Conservation (phyloP, 2,329 filamentous ascomycete genomes). For the Diaporthe longicolla region DNA sequence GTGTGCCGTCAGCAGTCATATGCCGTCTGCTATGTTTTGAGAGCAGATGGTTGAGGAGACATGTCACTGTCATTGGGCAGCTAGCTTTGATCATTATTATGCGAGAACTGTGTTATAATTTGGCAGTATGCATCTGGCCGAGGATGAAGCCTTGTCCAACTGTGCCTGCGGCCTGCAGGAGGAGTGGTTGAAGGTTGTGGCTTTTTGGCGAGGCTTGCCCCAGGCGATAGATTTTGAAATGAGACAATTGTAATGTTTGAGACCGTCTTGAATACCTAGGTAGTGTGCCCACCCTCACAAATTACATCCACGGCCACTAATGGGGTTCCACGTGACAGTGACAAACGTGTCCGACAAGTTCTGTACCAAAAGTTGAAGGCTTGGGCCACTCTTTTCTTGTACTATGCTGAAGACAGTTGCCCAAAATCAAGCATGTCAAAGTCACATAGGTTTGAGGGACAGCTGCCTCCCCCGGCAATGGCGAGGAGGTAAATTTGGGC, state of each 20-base stretch:
- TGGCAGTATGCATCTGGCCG: not conserved
- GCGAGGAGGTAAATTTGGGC: too few species aligned
- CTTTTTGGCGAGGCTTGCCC: not conserved
- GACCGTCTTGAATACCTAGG: not conserved
- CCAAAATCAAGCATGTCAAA: not conserved
- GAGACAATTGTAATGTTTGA: not conserved
- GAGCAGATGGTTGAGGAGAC: not conserved
- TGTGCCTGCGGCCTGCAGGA: not conserved
- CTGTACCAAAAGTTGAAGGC: not conserved
- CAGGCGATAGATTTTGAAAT: not conserved
- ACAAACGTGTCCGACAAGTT: not conserved
- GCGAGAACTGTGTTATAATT: not conserved
- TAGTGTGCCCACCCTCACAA: not conserved
- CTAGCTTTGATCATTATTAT: not conserved
- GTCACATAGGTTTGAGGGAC: too few species aligned
- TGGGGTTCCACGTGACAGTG: not conserved
- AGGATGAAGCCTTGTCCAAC: not conserved
- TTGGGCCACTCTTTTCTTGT: not conserved
- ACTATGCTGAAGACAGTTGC: not conserved
- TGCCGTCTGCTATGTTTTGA: not conserved
- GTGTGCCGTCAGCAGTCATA: not conserved
- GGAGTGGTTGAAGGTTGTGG: not conserved
- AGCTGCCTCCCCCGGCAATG: too few species aligned
- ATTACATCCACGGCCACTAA: too few species aligned
- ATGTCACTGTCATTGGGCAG: not conserved